Evolutionary conservation across 208 protist species (phyloP).

Genomic region (Borovskyia barvae): DNA sequence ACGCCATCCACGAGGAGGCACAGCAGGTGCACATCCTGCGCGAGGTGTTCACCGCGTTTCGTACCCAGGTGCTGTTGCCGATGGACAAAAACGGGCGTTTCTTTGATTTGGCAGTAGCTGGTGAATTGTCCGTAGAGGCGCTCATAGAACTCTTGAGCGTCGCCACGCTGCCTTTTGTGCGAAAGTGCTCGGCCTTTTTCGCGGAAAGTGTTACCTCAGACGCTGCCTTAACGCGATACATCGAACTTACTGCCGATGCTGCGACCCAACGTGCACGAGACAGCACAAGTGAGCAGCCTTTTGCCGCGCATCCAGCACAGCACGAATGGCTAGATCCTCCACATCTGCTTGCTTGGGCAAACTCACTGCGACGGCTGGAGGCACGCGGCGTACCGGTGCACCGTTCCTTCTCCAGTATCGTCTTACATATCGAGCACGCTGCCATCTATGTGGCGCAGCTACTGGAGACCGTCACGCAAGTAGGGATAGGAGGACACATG

Average conservation of each 20-base stretch:
- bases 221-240: slow-evolving; percentile 5
- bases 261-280: slow-evolving; percentile 10
- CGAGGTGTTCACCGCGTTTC: slow-evolving; percentile 26
- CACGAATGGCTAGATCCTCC: slow-evolving; percentile 26
- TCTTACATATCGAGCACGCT: slow-evolving; percentile 15
- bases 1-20: background rate
- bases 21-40: slow-evolving; percentile 15
- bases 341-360: slow-evolving; percentile 21
- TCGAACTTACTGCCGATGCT: background rate
- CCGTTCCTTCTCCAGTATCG: background rate
- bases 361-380: slow-evolving; percentile 1
- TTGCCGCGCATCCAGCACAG: background rate
- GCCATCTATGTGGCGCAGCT: slow-evolving; percentile 15
- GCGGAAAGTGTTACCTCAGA: background rate
- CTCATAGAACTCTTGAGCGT: slow-evolving; percentile 24
- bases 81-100: background rate
- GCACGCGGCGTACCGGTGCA: background rate
- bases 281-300: background rate
- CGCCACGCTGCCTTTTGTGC: slow-evolving; percentile 14
- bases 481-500: slow-evolving; percentile 8
- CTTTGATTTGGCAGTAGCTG: background rate
- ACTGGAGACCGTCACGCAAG: slow-evolving; percentile 11
- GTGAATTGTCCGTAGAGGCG: slow-evolving; percentile 20
- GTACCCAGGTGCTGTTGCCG: slow-evolving; percentile 7
- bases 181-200: slow-evolving; percentile 7